Conservation (phyloP, 768 basidiomycete species). For the Trametes coccinea region DNA sequence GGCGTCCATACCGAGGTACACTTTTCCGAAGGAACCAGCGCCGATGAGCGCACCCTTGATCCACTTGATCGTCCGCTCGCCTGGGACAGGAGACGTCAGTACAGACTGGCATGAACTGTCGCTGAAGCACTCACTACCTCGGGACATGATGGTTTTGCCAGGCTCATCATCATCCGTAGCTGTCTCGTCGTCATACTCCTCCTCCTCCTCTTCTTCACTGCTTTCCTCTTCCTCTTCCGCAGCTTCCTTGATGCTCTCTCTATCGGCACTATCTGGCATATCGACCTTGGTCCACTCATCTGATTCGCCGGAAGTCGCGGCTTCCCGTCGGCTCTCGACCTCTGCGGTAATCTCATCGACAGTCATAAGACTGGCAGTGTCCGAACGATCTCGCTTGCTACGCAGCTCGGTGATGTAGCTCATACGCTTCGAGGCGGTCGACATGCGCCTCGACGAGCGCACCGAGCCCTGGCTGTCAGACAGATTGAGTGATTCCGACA, state of each 20-base stretch:
- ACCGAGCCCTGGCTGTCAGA: constrained; percentile 32
- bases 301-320: constrained; percentile 39
- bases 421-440: constrained; percentile 58
- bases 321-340: constrained; percentile 73
- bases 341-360: constrained; percentile 98
- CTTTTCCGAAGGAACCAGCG: constrained; percentile 92
- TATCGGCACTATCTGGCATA: constrained; percentile 44
- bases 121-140: constrained; percentile 44
- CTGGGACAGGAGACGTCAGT: constrained; percentile 15
- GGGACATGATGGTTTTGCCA: constrained; percentile 55
- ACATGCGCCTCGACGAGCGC: constrained; percentile 43
- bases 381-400: constrained; percentile 80
- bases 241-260: constrained; percentile 33
- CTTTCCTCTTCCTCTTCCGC: constrained; percentile 49
- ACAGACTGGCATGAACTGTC: background rate
- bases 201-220: constrained; percentile 46
- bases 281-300: constrained; percentile 81
- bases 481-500: constrained; percentile 76
- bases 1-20: constrained; percentile 95
- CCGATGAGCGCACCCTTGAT: constrained; percentile 96
- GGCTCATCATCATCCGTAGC: constrained; percentile 45
- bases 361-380: constrained; percentile 89
- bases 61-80: constrained; percentile 81
- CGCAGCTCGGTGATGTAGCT: constrained; percentile 82
- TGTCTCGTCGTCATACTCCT: constrained; percentile 42